phyloP scores from a whole-genome alignment of 2,329 filamentous ascomycete genomes.

The Pseudopyricularia cyperi region DNA sequence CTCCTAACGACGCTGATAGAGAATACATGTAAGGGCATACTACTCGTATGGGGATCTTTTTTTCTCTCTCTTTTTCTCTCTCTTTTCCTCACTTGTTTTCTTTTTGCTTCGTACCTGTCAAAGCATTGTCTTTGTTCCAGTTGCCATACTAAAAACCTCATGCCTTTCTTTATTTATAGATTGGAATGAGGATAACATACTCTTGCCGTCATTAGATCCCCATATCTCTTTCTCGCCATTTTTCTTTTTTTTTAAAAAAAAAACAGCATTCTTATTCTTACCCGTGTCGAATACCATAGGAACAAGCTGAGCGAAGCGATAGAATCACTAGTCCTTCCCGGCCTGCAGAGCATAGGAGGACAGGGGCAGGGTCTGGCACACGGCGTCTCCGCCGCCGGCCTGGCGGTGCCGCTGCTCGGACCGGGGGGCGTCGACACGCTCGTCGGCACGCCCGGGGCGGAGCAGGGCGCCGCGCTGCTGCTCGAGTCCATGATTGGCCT shows the following conservation, averaged over 20 bases:
- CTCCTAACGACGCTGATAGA: neutral
- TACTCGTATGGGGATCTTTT: neutral
- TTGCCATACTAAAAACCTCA: too few species aligned
- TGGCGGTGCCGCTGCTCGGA: neutral
- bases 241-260: too few species aligned
- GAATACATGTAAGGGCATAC: constrained; percentile 3
- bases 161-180: too few species aligned
- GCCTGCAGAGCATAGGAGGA: neutral
- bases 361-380: neutral
- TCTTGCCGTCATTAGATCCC: too few species aligned
- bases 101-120: neutral
- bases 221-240: too few species aligned
- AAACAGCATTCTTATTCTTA: neutral
- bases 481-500: constrained; percentile 2
- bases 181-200: too few species aligned
- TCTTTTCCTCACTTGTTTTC: neutral
- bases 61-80: neutral
- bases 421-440: neutral
- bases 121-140: too few species aligned
- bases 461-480: constrained; percentile 1
- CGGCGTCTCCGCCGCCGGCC: neutral
- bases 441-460: neutral
- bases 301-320: constrained; percentile 3
- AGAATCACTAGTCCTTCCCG: constrained; percentile 1
- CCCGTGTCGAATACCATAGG: neutral